A percentile compares a stretch with the other conserved stretches of the same genome.
Conservation (phyloP, 805 yeast species). For the Hanseniaspora meyeri region DNA sequence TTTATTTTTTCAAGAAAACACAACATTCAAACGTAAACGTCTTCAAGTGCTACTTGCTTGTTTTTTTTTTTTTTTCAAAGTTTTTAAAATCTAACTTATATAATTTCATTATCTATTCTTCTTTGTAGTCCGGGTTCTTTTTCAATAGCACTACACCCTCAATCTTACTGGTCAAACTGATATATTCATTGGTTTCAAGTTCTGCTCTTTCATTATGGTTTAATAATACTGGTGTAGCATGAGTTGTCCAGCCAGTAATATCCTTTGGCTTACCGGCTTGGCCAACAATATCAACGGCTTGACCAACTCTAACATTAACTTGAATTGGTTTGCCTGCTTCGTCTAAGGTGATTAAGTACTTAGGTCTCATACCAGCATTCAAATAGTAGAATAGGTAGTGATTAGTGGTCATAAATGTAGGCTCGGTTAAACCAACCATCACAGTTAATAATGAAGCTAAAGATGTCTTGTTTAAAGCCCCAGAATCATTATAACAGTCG, state of each 20-base stretch:
- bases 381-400: constrained; percentile 78
- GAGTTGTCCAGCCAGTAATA: constrained; percentile 99
- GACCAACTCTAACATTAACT: constrained; percentile 96
- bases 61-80: not conserved
- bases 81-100: not conserved
- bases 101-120: constrained; percentile 32
- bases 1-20: not conserved
- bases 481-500: constrained; percentile 82
- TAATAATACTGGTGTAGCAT: constrained; percentile 87
- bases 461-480: constrained; percentile 74
- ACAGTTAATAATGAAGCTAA: constrained; percentile 82
- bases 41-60: too few relatives aligned
- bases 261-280: constrained; percentile 99
- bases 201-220: constrained; percentile 96
- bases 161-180: constrained; percentile 63
- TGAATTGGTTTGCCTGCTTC: constrained; percentile 75
- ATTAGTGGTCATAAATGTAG: constrained; percentile 67
- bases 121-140: constrained; percentile 78
- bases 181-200: constrained; percentile 77
- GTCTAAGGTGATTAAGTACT: constrained; percentile 85
- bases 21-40: too few relatives aligned
- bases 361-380: constrained; percentile 81
- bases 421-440: constrained; percentile 72
- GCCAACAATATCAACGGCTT: constrained; percentile 96
- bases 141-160: constrained; percentile 90